Percentiles rank a stretch among this genome's conserved stretches.
phyloP scores from a whole-genome alignment of 805 yeast genomes.

The Starmerella stellata region DNA sequence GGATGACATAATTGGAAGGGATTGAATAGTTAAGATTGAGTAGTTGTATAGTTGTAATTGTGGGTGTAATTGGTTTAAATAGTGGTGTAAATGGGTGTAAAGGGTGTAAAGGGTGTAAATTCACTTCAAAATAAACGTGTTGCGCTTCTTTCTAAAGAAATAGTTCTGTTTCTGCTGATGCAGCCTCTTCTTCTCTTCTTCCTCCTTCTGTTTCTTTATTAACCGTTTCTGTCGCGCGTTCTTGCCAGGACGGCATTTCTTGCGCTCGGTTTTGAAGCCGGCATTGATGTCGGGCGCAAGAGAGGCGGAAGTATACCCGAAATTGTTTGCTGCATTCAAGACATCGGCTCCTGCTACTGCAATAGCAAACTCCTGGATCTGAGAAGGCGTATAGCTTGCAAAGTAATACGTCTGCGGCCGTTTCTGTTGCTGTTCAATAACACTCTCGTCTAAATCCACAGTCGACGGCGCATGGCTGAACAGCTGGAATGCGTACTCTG shows the following conservation, averaged over 20 bases:
- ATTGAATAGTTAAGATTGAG: no score
- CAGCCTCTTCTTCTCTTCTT: conserved; percentile 6
- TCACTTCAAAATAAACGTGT: no score
- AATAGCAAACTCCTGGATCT: neutral
- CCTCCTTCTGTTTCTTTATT: conserved; percentile 1
- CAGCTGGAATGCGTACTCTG: conserved; percentile 7
- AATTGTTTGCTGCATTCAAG: conserved; percentile 3
- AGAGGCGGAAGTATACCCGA: neutral
- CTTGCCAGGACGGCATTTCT: conserved; percentile 17
- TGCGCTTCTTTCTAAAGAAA: neutral
- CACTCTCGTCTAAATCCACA: conserved; percentile 5
- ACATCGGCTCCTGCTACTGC: conserved; percentile 14
- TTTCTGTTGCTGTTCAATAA: conserved; percentile 1
- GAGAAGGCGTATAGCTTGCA: conserved; percentile 1
- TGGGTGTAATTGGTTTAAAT: no score
- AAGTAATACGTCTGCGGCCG: conserved; percentile 13
- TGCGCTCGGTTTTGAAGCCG: conserved; percentile 4
- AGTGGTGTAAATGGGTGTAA: no score
- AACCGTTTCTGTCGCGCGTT: conserved; percentile 10
- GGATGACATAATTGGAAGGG: no score
- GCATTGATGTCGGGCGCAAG: conserved; percentile 15
- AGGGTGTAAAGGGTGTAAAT: no score
- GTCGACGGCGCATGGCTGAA: conserved; percentile 8
- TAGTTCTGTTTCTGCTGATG: neutral
- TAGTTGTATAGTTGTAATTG: no score